A percentile compares a stretch with the other conserved stretches of the same genome.
Conservation (phyloP, 2,329 filamentous ascomycete species). For the Massarina eburnea region DNA sequence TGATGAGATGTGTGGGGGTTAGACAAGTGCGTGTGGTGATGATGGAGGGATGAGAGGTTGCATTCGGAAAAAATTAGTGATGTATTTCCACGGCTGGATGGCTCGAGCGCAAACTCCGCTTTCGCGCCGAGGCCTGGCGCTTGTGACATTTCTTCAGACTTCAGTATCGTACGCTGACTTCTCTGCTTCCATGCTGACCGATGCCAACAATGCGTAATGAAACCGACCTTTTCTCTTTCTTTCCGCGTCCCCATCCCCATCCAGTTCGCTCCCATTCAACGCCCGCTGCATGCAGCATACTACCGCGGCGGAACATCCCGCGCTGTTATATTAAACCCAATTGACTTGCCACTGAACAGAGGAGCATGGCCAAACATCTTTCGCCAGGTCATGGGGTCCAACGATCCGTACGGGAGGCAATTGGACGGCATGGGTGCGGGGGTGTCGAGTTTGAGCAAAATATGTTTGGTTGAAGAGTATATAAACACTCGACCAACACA, state of each 20-base stretch:
- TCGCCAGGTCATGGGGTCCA: slow-evolving; percentile 57
- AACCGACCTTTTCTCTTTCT: not conserved
- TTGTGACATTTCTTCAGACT: slow-evolving; percentile 27
- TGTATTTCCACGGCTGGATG: slow-evolving; percentile 3
- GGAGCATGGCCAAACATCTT: slow-evolving; percentile 2
- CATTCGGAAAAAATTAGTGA: slow-evolving; percentile 8
- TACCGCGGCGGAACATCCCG: slow-evolving; percentile 72
- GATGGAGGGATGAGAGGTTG: slow-evolving; percentile 9
- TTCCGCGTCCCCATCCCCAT: slow-evolving; percentile 2
- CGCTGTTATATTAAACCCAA: slow-evolving; percentile 61
- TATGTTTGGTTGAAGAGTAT: slow-evolving; percentile 62
- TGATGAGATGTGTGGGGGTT: slow-evolving; percentile 28
- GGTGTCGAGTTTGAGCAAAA: slow-evolving; percentile 68
- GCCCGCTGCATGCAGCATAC: slow-evolving; percentile 52
- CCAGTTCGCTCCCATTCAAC: slow-evolving; percentile 15
- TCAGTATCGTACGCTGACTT: not conserved
- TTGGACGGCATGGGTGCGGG: slow-evolving; percentile 72
- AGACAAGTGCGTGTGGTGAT: slow-evolving; percentile 16
- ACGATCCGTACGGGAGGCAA: slow-evolving; percentile 68
- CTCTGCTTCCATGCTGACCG: no score
- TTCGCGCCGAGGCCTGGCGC: slow-evolving; percentile 8
- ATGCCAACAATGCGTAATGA: slow-evolving; percentile 8
- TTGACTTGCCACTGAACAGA: no score
- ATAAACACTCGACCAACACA: not conserved
- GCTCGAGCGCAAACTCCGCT: slow-evolving; percentile 23